phyloP scores from a whole-genome alignment of 1,284 basidiomycete species.

The Afroboletus lepidellus region DNA sequence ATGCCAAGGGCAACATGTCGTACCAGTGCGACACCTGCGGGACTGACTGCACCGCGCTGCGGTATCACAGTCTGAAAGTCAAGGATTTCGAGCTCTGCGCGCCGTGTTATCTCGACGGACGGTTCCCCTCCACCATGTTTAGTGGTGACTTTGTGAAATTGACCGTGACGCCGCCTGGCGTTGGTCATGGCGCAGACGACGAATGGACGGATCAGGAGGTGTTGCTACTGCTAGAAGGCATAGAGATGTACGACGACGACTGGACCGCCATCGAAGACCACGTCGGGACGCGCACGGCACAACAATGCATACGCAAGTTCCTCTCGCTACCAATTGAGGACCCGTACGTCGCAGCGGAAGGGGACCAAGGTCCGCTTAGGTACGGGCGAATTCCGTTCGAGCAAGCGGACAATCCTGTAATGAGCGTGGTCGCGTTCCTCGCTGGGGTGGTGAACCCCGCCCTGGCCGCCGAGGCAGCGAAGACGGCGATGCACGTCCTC shows the following conservation, averaged over 20 bases:
- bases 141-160: slow-evolving; percentile 97
- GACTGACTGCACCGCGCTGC: slow-evolving; percentile 83
- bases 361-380: slow-evolving; percentile 76
- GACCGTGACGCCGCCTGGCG: slow-evolving; percentile 46
- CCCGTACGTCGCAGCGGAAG: slow-evolving; percentile 75
- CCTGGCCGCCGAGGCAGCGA: slow-evolving; percentile 92
- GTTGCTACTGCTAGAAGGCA: slow-evolving; percentile 85
- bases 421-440: slow-evolving; percentile 97
- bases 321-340: slow-evolving; percentile 97
- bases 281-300: slow-evolving; percentile 86
- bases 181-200: slow-evolving; percentile 44
- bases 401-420: slow-evolving; percentile 95
- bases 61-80: slow-evolving; percentile 93
- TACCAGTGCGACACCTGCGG: slow-evolving; percentile 95
- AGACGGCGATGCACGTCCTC: slow-evolving; percentile 82
- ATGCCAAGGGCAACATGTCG: slow-evolving; percentile 47
- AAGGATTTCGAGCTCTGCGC: slow-evolving; percentile 90
- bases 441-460: slow-evolving; percentile 90
- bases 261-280: slow-evolving; percentile 93
- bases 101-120: slow-evolving; percentile 92
- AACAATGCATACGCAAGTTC: slow-evolving; percentile 96
- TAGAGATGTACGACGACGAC: slow-evolving; percentile 98
- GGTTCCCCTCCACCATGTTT: slow-evolving; percentile 96
- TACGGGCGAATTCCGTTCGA: slow-evolving; percentile 87
- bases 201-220: slow-evolving; percentile 92